phyloP scores from a whole-genome alignment of 2,329 filamentous ascomycete genomes.

The Aspergillus phoenicis region DNA sequence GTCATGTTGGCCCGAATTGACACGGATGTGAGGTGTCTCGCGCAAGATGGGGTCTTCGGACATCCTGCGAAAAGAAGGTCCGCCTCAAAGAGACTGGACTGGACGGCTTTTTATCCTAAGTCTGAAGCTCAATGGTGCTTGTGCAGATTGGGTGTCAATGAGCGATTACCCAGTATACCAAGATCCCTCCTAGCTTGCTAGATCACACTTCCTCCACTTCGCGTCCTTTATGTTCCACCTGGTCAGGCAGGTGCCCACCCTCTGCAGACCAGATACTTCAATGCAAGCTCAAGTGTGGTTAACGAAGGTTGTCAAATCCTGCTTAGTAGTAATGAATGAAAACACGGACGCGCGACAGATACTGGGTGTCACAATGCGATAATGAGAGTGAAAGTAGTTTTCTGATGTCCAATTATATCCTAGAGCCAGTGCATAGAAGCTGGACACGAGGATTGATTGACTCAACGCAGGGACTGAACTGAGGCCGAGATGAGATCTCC shows the following conservation, averaged over 20 bases:
- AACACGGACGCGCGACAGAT: constrained; percentile 5
- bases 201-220: neutral
- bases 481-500: too few relatives aligned
- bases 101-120: neutral
- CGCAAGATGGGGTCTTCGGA: constrained; percentile 15
- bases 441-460: too few relatives aligned
- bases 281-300: neutral
- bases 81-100: neutral
- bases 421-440: neutral
- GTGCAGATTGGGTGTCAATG: neutral
- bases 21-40: constrained; percentile 61
- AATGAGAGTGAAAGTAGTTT: constrained; percentile 10
- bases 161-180: neutral
- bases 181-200: neutral
- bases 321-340: neutral
- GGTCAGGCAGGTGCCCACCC: neutral
- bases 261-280: neutral
- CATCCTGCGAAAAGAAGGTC: constrained; percentile 14
- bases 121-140: neutral
- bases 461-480: too few relatives aligned
- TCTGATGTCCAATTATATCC: neutral
- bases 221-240: neutral
- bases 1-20: constrained; percentile 64
- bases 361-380: neutral
- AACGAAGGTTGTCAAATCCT: neutral